A percentile compares a stretch with the other conserved stretches of the same genome.
phyloP scores from a whole-genome alignment of 768 basidiomycete species.

The Tylopilus vinaceipallidus region DNA sequence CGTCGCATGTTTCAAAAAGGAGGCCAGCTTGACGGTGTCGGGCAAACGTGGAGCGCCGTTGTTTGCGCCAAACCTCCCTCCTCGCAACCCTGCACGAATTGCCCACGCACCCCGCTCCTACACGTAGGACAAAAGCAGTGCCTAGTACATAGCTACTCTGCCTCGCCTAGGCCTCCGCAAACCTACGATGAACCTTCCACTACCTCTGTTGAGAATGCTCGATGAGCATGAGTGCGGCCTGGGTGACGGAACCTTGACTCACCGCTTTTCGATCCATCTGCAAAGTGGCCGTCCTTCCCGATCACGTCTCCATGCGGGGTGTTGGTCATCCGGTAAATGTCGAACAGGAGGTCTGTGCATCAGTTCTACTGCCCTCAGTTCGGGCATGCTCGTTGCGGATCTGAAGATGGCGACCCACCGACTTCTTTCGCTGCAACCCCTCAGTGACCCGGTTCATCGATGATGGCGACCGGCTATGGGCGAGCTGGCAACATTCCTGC shows the following conservation, averaged over 20 bases:
- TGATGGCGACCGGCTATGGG: conserved; percentile 49
- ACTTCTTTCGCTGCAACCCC: conserved; percentile 56
- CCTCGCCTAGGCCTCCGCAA: no score
- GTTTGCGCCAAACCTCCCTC: no score
- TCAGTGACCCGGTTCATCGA: conserved; percentile 61
- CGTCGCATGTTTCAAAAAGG: conserved; percentile 55
- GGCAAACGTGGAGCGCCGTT: neutral
- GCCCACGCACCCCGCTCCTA: no score
- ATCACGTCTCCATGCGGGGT: conserved; percentile 89
- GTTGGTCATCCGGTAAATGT: conserved; percentile 95
- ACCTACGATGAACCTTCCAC: no score
- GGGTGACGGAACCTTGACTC: no score
- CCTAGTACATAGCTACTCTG: no score
- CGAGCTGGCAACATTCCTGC: conserved; percentile 31
- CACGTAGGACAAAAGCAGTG: no score
- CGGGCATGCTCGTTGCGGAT: conserved; percentile 69
- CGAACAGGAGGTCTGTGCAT: conserved; percentile 75
- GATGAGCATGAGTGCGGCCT: no score
- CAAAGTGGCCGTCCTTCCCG: conserved; percentile 91
- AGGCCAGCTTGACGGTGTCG: conserved; percentile 53
- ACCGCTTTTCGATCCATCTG: no score
- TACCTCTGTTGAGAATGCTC: no score
- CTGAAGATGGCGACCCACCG: conserved; percentile 38
- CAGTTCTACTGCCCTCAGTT: conserved; percentile 38
- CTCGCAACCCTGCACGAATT: no score